phyloP scores from a whole-genome alignment of 2,329 filamentous ascomycete genomes.

The Alternaria novae-zelandiae region DNA sequence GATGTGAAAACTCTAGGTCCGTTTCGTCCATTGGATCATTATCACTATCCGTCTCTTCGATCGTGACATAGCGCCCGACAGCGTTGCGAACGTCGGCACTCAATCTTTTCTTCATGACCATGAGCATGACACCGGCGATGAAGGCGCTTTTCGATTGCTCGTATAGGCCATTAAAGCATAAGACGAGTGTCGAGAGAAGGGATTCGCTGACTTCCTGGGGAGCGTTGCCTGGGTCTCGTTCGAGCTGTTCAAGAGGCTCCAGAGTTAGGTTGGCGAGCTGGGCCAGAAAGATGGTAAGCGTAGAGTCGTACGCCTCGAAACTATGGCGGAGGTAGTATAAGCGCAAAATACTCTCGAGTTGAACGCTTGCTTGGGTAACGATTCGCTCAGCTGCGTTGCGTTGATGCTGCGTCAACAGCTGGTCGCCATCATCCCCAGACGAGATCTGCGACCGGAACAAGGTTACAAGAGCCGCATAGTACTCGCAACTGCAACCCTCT shows the following conservation, averaged over 20 bases:
- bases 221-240: not conserved
- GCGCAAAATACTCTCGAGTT: slow-evolving; percentile 10
- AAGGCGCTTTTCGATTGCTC: slow-evolving; percentile 9
- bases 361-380: not conserved
- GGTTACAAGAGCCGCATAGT: not conserved
- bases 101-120: slow-evolving; percentile 2
- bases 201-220: slow-evolving; percentile 1
- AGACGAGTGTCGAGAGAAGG: slow-evolving; percentile 18
- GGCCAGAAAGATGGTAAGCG: slow-evolving; percentile 9
- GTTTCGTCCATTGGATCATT: not conserved
- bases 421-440: not conserved
- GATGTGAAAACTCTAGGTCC: not conserved
- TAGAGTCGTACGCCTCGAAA: slow-evolving; percentile 9
- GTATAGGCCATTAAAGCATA: slow-evolving; percentile 14
- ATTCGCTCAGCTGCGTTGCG: not conserved
- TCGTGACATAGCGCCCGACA: not conserved
- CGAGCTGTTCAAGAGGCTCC: slow-evolving; percentile 1
- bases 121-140: slow-evolving; percentile 4
- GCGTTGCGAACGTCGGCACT: slow-evolving; percentile 1
- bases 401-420: not conserved
- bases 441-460: slow-evolving; percentile 4
- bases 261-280: slow-evolving; percentile 14
- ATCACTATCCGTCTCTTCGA: not conserved
- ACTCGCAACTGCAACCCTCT: not conserved
- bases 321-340: slow-evolving; percentile 14